phyloP scores from a whole-genome alignment of 1,284 basidiomycete species.

The Leccinum angustisporum region DNA sequence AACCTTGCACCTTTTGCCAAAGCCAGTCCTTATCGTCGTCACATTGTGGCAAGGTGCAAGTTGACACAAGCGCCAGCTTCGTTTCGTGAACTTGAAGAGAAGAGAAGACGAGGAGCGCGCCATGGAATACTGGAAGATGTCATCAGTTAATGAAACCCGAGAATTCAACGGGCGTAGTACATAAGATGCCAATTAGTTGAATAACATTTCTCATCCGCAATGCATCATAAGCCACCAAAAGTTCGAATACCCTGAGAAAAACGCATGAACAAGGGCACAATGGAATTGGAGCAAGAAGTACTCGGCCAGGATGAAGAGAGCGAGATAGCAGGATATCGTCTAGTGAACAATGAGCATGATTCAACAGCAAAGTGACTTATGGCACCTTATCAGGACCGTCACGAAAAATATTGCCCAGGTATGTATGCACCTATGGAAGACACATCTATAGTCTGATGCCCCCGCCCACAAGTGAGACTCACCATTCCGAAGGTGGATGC shows the following conservation, averaged over 20 bases:
- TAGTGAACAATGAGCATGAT: slow-evolving; percentile 29
- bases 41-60: slow-evolving; percentile 23
- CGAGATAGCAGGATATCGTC: slow-evolving; percentile 84
- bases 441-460: slow-evolving; percentile 2
- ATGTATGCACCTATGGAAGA: slow-evolving; percentile 49
- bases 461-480: slow-evolving; percentile 14
- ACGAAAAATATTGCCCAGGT: slow-evolving; percentile 44
- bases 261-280: background rate
- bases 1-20: slow-evolving; percentile 47
- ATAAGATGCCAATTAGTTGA: slow-evolving; percentile 69
- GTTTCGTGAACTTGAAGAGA: slow-evolving; percentile 77
- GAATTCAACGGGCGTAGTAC: slow-evolving; percentile 40
- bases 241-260: slow-evolving; percentile 61
- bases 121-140: slow-evolving; percentile 61
- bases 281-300: slow-evolving; percentile 34
- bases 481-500: slow-evolving; percentile 53
- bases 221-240: slow-evolving; percentile 74
- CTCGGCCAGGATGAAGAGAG: slow-evolving; percentile 80
- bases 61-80: slow-evolving; percentile 49
- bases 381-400: slow-evolving; percentile 51
- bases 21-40: slow-evolving; percentile 21
- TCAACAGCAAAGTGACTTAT: slow-evolving; percentile 1
- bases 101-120: slow-evolving; percentile 68
- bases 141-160: slow-evolving; percentile 11
- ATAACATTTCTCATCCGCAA: slow-evolving; percentile 73